Percentiles rank a stretch among this genome's conserved stretches.
phyloP scores from a whole-genome alignment of 495 filamentous ascomycete genomes.

The Penicillium waksmanii region DNA sequence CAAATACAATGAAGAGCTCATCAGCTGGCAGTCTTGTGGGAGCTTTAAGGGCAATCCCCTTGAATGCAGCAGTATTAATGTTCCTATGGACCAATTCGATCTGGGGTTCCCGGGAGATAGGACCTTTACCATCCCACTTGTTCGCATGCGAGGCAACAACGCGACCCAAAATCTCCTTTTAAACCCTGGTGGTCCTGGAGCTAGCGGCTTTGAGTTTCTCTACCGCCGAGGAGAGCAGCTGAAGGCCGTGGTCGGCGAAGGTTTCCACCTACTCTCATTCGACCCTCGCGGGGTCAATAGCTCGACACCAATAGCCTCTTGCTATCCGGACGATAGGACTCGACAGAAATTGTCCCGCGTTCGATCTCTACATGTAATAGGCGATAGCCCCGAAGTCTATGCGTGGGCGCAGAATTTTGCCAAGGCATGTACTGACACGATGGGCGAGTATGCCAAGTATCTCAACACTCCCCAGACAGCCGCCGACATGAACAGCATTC shows the following conservation, averaged over 20 bases:
- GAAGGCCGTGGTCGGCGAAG: slow-evolving; percentile 42
- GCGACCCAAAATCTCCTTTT: slow-evolving; percentile 46
- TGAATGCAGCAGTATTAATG: slow-evolving; percentile 29
- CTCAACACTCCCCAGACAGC: slow-evolving; percentile 54
- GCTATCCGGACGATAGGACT: slow-evolving; percentile 36
- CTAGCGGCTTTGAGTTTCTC: slow-evolving; percentile 40
- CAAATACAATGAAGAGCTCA: slow-evolving; percentile 38
- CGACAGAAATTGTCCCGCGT: slow-evolving; percentile 30
- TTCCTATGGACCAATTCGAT: slow-evolving; percentile 52
- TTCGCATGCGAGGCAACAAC: slow-evolving; percentile 42
- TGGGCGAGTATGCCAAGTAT: slow-evolving; percentile 43
- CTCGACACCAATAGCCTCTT: slow-evolving; percentile 39
- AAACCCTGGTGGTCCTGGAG: slow-evolving; percentile 52
- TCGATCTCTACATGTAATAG: slow-evolving; percentile 26
- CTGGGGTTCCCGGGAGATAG: slow-evolving; percentile 27
- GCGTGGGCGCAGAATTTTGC: slow-evolving; percentile 42
- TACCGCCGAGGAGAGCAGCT: slow-evolving; percentile 36
- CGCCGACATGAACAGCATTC: slow-evolving; percentile 53
- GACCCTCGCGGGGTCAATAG: slow-evolving; percentile 51
- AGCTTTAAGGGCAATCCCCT: slow-evolving; percentile 31
- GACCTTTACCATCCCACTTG: slow-evolving; percentile 46
- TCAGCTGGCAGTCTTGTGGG: slow-evolving; percentile 44
- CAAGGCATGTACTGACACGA: slow-evolving; percentile 43
- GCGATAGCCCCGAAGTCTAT: slow-evolving; percentile 44
- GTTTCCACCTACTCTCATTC: slow-evolving; percentile 47